Conservation (phyloP, 2,329 filamentous ascomycete species). For the Claviceps pazoutovae region DNA sequence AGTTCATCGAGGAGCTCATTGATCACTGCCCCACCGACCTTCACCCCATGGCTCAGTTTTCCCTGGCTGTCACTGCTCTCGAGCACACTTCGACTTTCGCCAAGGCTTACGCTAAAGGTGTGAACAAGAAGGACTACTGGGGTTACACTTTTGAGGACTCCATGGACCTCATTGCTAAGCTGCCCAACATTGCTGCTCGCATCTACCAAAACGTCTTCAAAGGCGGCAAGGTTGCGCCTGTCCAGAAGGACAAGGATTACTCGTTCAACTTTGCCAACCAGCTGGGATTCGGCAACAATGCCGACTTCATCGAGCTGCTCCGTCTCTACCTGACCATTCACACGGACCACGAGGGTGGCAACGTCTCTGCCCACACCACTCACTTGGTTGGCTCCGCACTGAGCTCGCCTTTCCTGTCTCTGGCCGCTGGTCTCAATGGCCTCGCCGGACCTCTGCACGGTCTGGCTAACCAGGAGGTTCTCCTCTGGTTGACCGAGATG, state of each 20-base stretch:
- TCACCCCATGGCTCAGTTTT: conserved; percentile 99
- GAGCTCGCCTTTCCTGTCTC: conserved; percentile 92
- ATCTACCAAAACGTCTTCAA: conserved; percentile 99
- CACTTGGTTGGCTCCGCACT: conserved; percentile 94
- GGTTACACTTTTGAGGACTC: conserved; percentile 98
- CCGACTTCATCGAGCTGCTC: conserved; percentile 96
- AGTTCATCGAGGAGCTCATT: conserved; percentile 98
- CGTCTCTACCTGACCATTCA: conserved; percentile 99
- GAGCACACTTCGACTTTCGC: conserved; percentile 97
- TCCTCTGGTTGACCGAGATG: conserved; percentile 99
- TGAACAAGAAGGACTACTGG: conserved; percentile 99
- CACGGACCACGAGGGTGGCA: conserved; percentile 98
- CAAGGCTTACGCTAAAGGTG: conserved; percentile 97
- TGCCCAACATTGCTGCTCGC: conserved; percentile 91
- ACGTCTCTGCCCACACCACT: conserved; percentile 96
- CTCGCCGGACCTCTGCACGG: conserved; percentile 96
- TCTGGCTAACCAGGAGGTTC: conserved; percentile 98
- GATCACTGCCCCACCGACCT: conserved; percentile 98
- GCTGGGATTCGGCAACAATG: conserved; percentile 90
- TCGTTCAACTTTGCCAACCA: conserved; percentile 99
- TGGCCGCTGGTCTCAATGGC: conserved; percentile 94
- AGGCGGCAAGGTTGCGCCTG: conserved; percentile 90
- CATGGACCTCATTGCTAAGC: conserved; percentile 99
- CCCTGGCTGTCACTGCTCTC: conserved; percentile 89
- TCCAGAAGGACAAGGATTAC: conserved; percentile 99